Evolutionary conservation across 2,329 filamentous ascomycete species (phyloP), one percentile per base, ranked within the genome.

Genomic region (Fusarium tuaranense): DNA sequence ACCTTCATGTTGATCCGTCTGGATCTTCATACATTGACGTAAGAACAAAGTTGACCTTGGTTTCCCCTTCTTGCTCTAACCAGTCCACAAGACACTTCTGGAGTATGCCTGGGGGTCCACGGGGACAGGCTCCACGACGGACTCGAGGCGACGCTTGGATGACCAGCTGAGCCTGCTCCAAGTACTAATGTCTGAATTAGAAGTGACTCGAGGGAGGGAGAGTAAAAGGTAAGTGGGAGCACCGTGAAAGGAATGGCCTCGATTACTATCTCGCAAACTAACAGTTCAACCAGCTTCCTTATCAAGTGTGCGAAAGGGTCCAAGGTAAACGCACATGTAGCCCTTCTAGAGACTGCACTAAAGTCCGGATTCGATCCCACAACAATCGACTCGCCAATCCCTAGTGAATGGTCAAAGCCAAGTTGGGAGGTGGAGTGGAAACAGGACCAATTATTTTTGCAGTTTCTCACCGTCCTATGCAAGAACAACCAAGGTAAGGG

Each of bases 1-100:
- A 34, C 3, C 6, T 57, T 48, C 67, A 69, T 39, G n/a, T 25
- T 4, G n/a, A 69, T 30, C 67, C 67, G 1, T 27, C 34, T 25
- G 67, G 67, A 38, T 41, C 18, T 14, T 36, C 22, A 1, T 69
- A 69, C 6, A 9, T 69, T 48, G n/a, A 69, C 13, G 67, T 69
- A n/a, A 34, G 51, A 9, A 20, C 1, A 22, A 3, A 18, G 2
- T 13, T 5, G 7, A 25, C 3, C 14, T 10, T 2, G 3, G 2
- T 25, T 14, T 7, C 9, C 16, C 2, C 22, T 27, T n/a, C 7
- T 0, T 22, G 2, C 4, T 20, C 10, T 39, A 41, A 59, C 57
- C 4, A 30, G 5, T 4, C 2, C 7, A 13, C 16, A 18, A 59
- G 57, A 27, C 7, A 3, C 22, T 59, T 2, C 7, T 59, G 1